These are phyloP conservation scores for Pleochaeta shiraiana DNA, from an alignment of 2,329 filamentous ascomycete genomes.

Conservation along the genomic window DNA sequence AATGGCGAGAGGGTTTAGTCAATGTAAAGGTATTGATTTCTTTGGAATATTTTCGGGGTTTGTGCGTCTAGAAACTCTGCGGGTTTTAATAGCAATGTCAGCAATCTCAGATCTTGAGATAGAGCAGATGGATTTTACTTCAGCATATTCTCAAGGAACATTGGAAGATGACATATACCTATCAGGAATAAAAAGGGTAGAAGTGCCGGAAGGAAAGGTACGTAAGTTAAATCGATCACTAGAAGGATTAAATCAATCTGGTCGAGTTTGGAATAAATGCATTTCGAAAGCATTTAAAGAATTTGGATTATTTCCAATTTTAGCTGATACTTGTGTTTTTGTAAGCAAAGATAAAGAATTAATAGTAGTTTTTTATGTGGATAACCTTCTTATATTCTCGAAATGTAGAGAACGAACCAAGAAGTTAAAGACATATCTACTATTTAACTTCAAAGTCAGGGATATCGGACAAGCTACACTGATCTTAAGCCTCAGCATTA, in stretches of 20 bases:
- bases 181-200: background rate
- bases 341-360: background rate
- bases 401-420: background rate
- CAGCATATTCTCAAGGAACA: background rate
- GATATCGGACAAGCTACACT: background rate
- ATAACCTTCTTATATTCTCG: background rate
- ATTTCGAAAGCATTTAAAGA: background rate
- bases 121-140: background rate
- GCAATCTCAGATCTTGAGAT: background rate
- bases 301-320: background rate
- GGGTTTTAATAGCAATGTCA: background rate
- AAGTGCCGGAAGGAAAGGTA: background rate
- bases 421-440: background rate
- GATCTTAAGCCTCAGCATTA: background rate
- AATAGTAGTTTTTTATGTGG: background rate
- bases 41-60: slow-evolving; percentile 1
- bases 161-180: background rate
- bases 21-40: background rate
- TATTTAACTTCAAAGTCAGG: background rate
- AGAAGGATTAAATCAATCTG: background rate
- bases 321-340: background rate
- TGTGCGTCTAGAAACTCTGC: background rate
- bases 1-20: background rate
- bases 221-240: background rate
- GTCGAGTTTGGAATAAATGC: background rate